Conservation (phyloP, 371 early-diverging fungal genomes). For the Smittium culicis region DNA sequence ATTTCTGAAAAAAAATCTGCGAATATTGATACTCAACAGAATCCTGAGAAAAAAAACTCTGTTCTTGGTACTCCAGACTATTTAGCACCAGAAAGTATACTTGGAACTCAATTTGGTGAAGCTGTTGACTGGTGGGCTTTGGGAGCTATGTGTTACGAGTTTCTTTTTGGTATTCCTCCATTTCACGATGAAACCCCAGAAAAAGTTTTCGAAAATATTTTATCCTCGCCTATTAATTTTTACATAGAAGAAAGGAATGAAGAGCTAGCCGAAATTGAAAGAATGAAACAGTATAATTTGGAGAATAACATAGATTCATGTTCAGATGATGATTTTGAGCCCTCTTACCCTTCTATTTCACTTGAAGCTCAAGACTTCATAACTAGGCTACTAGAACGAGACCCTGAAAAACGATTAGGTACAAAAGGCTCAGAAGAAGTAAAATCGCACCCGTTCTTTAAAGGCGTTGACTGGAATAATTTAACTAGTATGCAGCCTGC, state of each 20-base stretch:
- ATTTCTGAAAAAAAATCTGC: background rate
- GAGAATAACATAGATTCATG: slow-evolving; percentile 31
- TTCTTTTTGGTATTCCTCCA: slow-evolving; percentile 74
- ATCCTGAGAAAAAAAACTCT: slow-evolving; percentile 14
- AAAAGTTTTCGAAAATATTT: slow-evolving; percentile 84
- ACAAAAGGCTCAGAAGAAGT: slow-evolving; percentile 67
- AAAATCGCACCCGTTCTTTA: slow-evolving; percentile 87
- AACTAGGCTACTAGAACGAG: slow-evolving; percentile 55
- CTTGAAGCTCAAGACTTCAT: slow-evolving; percentile 80
- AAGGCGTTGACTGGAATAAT: slow-evolving; percentile 78
- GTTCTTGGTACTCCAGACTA: slow-evolving; percentile 79
- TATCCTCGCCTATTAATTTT: slow-evolving; percentile 44
- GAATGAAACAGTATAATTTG: slow-evolving; percentile 45
- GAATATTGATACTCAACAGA: background rate
- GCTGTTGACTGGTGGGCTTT: slow-evolving; percentile 94
- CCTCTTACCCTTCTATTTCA: slow-evolving; percentile 49
- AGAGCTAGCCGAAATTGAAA: slow-evolving; percentile 57
- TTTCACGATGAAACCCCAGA: slow-evolving; percentile 89
- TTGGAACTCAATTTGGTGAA: slow-evolving; percentile 62
- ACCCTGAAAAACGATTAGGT: slow-evolving; percentile 63
- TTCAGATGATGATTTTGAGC: slow-evolving; percentile 45
- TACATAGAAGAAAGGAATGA: slow-evolving; percentile 39
- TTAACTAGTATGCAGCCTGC: slow-evolving; percentile 51
- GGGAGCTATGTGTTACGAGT: slow-evolving; percentile 83
- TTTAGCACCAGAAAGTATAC: slow-evolving; percentile 82